Evolutionary conservation across 2,329 filamentous ascomycete genomes (phyloP), one percentile per base, ranked within the genome.

Genomic region (Stromatinia cepivora): DNA sequence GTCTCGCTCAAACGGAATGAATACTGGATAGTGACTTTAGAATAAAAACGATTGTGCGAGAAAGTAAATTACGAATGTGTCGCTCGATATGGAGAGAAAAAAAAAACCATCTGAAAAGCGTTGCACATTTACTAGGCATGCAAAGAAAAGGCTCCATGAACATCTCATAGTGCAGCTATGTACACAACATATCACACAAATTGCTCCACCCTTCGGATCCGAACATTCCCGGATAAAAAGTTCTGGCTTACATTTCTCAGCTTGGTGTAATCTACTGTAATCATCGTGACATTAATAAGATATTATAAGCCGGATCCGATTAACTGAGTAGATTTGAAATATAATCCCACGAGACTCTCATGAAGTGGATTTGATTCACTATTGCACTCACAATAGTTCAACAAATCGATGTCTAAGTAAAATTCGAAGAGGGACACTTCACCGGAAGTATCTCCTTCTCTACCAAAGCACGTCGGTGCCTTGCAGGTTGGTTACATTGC

Each of bases 191-290:
- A 34, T 63, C 22, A n/a, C 22, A 50, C 31, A 39, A 25, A 25
- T 25, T 39, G 39, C 15, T 52, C 22, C 28, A 36, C 34, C 31
- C 46, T 63, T 63, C 61, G 61, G 61, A 52, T 63, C 61, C 61
- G 61, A 63, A 63, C 25, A 8, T 39, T 1, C 22, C 22, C 46
- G 61, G 61, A 52, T 8, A 39, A 20, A 52, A 50, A 9, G n/a
- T 39, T 63, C 46, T 63, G 46, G 46, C 46, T 63, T 52, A 63
- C 61, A 31, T 52, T 52, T 52, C 31, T 28, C 61, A 63, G 61
- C 61, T 52, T n/a, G 28, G 5, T n/a, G 15, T 52, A 50, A 36
- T 22, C 2, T 36, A 50, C 28, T 63, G 45, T 50, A 50, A 39
- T 63, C 7, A 50, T 20, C 50, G 59, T 63, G 11, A 50, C 9